Evolutionary conservation across 108 stramenopile species (phyloP).

Genomic region (Cylindrotheca closterium): DNA sequence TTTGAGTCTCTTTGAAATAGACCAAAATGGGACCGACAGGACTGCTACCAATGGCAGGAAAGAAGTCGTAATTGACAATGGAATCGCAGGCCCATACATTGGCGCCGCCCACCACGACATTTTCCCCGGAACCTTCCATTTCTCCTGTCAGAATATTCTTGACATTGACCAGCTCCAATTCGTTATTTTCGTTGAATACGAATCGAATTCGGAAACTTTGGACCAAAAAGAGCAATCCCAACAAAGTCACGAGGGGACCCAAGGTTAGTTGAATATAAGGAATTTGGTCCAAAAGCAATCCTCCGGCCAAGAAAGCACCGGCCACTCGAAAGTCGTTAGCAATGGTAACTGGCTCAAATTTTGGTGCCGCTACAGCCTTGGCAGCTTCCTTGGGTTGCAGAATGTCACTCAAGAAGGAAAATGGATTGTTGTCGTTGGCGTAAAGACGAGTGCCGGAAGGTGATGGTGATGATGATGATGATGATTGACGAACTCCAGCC

Average conservation of each 20-base stretch:
- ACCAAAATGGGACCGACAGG: constrained; percentile 69
- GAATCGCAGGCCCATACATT: constrained; percentile 68
- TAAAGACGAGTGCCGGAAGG: too few relatives aligned
- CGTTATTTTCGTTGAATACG: constrained; percentile 47
- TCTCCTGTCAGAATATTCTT: not conserved
- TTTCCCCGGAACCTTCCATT: constrained; percentile 51
- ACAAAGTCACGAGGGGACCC: constrained; percentile 49
- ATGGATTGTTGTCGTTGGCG: too few relatives aligned
- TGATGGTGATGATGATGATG: too few relatives aligned
- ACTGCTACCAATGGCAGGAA: constrained; percentile 44
- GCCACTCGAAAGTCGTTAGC: constrained; percentile 60
- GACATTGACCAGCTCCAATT: not conserved
- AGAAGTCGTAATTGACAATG: constrained; percentile 82
- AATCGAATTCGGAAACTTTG: constrained; percentile 69
- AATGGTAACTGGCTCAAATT: constrained; percentile 20
- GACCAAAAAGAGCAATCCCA: constrained; percentile 65
- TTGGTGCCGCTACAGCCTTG: not conserved
- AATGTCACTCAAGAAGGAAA: not conserved
- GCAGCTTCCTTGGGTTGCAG: not conserved
- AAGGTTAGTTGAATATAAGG: constrained; percentile 37
- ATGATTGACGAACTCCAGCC: too few relatives aligned
- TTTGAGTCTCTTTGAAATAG: constrained; percentile 85
- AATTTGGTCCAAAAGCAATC: constrained; percentile 38
- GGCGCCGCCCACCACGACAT: constrained; percentile 72
- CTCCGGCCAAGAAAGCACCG: constrained; percentile 45